Conservation (phyloP, 2,329 filamentous ascomycete genomes). For the Pezicula neosporulosa region DNA sequence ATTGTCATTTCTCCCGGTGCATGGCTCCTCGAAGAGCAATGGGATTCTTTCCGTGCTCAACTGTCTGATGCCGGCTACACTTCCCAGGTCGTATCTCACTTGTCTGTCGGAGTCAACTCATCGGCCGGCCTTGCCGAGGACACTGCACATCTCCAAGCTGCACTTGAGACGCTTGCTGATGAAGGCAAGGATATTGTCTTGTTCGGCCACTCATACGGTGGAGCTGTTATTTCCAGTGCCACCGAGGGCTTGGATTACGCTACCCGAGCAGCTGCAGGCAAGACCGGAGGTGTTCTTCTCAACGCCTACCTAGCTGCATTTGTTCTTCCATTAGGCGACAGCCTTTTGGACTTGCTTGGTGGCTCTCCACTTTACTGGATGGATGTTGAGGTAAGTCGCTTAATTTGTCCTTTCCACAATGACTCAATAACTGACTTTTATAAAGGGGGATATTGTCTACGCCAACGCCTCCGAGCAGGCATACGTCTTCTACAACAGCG, state of each 20-base stretch:
- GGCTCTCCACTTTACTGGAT: not conserved
- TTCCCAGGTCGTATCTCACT: not conserved
- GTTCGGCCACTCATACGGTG: conserved; percentile 33
- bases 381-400: conserved; percentile 1
- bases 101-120: not conserved
- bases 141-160: not conserved
- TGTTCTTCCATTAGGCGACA: not conserved
- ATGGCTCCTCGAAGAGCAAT: not conserved
- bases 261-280: not conserved
- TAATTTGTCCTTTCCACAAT: not conserved
- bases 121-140: not conserved
- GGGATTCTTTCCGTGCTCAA: not conserved
- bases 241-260: not conserved
- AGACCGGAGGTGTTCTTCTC: not conserved
- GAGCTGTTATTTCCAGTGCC: conserved; percentile 19
- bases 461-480: not conserved
- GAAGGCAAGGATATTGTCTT: conserved; percentile 31
- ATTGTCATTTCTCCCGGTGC: not conserved
- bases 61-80: not conserved
- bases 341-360: not conserved
- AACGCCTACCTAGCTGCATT: conserved; percentile 1
- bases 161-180: conserved; percentile 26
- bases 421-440: not conserved
- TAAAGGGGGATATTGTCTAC: not conserved
- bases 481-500: not conserved